Evolutionary conservation across 345 rosid genomes (phyloP).

Genomic region (Eucalyptus dawsonii): DNA sequence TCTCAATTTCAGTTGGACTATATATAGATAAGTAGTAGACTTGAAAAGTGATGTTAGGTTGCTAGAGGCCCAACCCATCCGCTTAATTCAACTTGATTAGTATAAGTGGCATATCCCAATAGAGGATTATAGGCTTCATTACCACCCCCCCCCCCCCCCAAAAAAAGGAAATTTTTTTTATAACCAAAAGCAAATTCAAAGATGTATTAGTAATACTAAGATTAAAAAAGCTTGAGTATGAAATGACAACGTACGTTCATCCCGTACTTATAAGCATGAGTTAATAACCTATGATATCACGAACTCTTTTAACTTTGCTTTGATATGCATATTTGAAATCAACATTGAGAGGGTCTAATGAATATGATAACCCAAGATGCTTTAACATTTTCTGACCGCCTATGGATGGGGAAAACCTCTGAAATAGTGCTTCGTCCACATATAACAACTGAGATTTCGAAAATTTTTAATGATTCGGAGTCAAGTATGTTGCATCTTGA

Average conservation of each 20-base stretch:
- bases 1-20: background rate
- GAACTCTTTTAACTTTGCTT: background rate
- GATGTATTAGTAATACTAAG: background rate
- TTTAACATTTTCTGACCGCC: background rate
- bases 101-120: background rate
- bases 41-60: background rate
- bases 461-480: background rate
- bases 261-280: background rate
- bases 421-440: background rate
- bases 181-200: background rate
- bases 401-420: background rate
- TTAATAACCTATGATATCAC: background rate
- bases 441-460: background rate
- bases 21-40: background rate
- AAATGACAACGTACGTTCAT: background rate
- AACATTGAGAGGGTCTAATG: background rate
- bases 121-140: background rate
- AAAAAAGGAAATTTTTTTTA: background rate
- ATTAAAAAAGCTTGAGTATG: background rate
- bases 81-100: background rate
- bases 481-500: background rate
- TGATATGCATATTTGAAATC: background rate
- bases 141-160: background rate
- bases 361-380: background rate
- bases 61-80: background rate